Evolutionary conservation across 441 rosid genomes (phyloP), one percentile per base, ranked within the genome.

Genomic region (Eruca vesicaria): DNA sequence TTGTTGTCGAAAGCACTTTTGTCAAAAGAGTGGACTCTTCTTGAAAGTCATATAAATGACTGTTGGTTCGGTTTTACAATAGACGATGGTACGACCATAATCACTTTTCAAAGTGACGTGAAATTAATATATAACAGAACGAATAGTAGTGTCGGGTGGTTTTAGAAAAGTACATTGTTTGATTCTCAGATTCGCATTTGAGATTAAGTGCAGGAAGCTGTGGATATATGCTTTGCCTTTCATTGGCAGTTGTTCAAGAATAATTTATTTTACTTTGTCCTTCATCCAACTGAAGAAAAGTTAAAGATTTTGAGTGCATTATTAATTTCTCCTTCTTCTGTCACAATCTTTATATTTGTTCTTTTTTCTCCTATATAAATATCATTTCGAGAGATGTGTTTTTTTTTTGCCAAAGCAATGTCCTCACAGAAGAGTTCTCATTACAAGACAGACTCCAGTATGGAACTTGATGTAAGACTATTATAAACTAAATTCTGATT

Each of bases 211-310:
- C 62, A 45, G 20, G 55, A 74, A 66, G 78, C 43, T 48, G 21
- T 15, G 56, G 8, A 68, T 68, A 74, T 74, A 74, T 74, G 78
- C 73, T 60, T 60, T 60, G 57, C 56, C 32, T 67, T n/a, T 32
- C 48, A 1, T 73, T 38, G 16, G 18, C 26, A 26, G 2, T 12
- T 18, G 12, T 50, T 50, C 23, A 55, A 72, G 64, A 45, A 64
- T 73, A n/a, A 29, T 23, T 64, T 26, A 14, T 43, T 9, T 31
- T 32, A 58, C 66, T 31, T 58, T 58, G 23, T 20, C 60, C 66
- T 66, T 73, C 77, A 50, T 48, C 55, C 55, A 29, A 21, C 35
- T 8, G 16, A 58, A 58, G 53, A 20, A 58, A 45, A 10, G 21
- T 36, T 9, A 32, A 9, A 29, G 50, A 3, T 50, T 48, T 50